phyloP scores from a whole-genome alignment of 108 stramenopile genomes.

The Conticribra guillardii region DNA sequence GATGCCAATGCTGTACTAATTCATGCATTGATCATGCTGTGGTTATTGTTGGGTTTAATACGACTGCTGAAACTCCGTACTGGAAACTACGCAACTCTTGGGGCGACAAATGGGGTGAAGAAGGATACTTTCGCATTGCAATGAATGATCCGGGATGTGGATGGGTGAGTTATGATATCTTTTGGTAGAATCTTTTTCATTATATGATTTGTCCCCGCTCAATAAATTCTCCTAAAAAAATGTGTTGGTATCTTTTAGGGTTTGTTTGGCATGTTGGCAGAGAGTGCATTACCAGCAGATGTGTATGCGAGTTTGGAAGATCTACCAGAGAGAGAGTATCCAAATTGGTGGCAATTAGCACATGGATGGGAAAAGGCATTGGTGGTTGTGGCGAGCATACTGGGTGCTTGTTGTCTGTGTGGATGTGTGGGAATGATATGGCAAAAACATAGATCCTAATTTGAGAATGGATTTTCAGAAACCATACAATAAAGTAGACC shows the following conservation, averaged over 20 bases:
- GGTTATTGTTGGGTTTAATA: slow-evolving; percentile 83
- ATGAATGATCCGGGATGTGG: slow-evolving; percentile 34
- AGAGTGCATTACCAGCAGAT: slow-evolving; percentile 40
- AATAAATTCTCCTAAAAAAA: no score
- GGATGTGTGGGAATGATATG: neutral
- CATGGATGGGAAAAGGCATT: slow-evolving; percentile 12
- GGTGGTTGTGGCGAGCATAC: slow-evolving; percentile 10
- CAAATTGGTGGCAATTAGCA: slow-evolving; percentile 31
- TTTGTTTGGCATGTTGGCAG: slow-evolving; percentile 61
- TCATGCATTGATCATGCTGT: slow-evolving; percentile 84
- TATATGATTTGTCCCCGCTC: no score
- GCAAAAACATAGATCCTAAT: no score
- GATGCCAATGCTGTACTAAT: slow-evolving; percentile 51
- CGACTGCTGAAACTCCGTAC: slow-evolving; percentile 48
- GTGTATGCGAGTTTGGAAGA: slow-evolving; percentile 21
- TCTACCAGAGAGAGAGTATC: slow-evolving; percentile 17
- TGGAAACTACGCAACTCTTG: slow-evolving; percentile 64
- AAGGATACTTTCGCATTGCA: slow-evolving; percentile 59
- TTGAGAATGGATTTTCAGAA: no score
- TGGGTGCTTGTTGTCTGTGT: slow-evolving; percentile 10
- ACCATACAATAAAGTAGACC: no score
- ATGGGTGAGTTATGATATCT: slow-evolving; percentile 43
- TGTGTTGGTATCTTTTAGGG: slow-evolving; percentile 15
- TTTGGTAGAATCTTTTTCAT: no score
- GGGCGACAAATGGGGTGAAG: slow-evolving; percentile 57